Evolutionary conservation across 2,329 filamentous ascomycete species (phyloP).

Genomic region (Colletotrichum sidae): DNA sequence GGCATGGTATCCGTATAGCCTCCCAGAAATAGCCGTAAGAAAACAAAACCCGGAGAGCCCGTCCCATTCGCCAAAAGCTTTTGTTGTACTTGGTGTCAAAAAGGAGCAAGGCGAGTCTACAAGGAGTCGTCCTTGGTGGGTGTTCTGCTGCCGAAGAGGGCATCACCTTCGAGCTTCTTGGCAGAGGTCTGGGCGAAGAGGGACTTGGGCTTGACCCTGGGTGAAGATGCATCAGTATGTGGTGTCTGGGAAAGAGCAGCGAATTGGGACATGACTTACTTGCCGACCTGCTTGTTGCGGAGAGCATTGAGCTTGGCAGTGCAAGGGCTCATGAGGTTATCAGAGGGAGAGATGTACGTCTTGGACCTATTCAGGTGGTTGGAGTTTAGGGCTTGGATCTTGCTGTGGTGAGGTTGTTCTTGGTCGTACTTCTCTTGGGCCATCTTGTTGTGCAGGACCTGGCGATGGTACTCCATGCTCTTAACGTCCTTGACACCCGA

Average conservation of each 20-base stretch:
- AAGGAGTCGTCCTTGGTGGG: conserved; percentile 33
- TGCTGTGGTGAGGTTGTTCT: conserved; percentile 3
- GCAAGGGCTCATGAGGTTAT: conserved; percentile 89
- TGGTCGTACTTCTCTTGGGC: conserved; percentile 69
- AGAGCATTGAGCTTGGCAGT: conserved; percentile 84
- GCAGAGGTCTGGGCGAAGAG: conserved; percentile 74
- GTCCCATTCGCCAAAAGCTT: conserved; percentile 31
- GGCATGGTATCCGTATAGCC: conserved; percentile 4
- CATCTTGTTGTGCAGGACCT: conserved; percentile 79
- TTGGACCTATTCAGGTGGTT: conserved; percentile 48
- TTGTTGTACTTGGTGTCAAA: conserved; percentile 28
- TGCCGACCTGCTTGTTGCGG: conserved; percentile 83
- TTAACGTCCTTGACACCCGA: conserved; percentile 62
- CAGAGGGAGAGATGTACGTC: conserved; percentile 84
- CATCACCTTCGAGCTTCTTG: conserved; percentile 65
- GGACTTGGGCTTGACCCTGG: conserved; percentile 74
- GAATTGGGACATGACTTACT: conserved; percentile 63
- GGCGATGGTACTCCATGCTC: conserved; percentile 83
- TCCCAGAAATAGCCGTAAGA: conserved; percentile 21
- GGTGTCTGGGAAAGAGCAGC: neutral
- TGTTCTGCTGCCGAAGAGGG: conserved; percentile 44
- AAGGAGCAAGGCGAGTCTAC: conserved; percentile 28
- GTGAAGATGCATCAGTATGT: conserved; percentile 6
- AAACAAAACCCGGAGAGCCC: conserved; percentile 21
- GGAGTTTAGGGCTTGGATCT: conserved; percentile 30